Base-by-base conservation (phyloP, 352 stramenopile genomes). In the Globisporangium splendens region DNA sequence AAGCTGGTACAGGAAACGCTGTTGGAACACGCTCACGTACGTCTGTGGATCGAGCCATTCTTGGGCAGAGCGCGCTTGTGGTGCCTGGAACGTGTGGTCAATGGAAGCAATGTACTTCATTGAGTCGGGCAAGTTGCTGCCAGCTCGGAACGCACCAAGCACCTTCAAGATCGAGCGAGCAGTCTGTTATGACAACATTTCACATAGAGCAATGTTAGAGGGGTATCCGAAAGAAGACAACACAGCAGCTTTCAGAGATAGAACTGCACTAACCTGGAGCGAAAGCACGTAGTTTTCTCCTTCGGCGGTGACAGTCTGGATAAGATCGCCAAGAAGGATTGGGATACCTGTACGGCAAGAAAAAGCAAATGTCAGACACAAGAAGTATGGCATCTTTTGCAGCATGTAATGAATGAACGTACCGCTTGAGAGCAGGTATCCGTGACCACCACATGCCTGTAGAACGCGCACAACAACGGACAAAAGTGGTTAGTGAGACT, bases 261-360 rank as follows among this genome's bases (percentile, higher is more conserved):
- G 5, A 31, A 43, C 15, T 28, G 21, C n/a, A 46, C 49, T 43
- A 33, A 83, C 78, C 70, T 98, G 95, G 57, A 98, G 89, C 15
- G 91, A 91, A n/a, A 99, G 74, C 65, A 99, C 97, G 57, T 96
- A 93, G 74, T 98, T 98, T 62, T 98, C 96, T 42, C 96, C 96
- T 70, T 98, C 96, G 17, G 97, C 94, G 1, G 95, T 98, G 51
- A 96, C 95, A 46, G 87, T 96, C 66, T 98, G 92, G 17, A 98
- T 75, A 50, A 98, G 95, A 49, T 96, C 93, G 8, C 86, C 89
- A 12, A 96, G 77, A 33, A 98, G 69, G 57, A 94, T 76, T 1
- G 24, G 24, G 5, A 31, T 31, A 31, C 24, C 24, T 31, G 24
- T 31, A 31, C 24, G 24, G 5, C 24, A 31, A 31, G 24, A 31